Conservation (phyloP, 225 moss, liverwort and hornwort species). For the Bryum argenteum region DNA sequence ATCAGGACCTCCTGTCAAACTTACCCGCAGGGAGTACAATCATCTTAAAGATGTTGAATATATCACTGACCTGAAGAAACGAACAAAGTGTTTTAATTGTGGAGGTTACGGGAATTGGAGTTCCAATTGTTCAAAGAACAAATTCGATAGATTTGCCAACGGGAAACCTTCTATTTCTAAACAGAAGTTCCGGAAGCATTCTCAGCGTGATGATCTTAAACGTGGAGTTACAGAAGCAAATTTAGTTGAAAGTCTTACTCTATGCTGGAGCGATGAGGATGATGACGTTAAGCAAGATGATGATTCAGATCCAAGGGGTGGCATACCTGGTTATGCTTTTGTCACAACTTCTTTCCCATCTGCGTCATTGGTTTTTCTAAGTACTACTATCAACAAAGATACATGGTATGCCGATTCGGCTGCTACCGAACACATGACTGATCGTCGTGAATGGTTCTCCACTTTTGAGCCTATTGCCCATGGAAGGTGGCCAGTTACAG, state of each 20-base stretch:
- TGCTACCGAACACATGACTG: neutral
- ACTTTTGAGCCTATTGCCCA: neutral
- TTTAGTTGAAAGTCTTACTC: no score
- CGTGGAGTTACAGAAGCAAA: no score
- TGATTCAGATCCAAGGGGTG: no score
- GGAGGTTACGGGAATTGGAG: neutral
- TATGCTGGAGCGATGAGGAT: no score
- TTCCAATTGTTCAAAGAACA: neutral
- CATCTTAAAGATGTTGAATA: neutral
- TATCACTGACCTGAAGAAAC: neutral
- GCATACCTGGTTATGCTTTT: no score
- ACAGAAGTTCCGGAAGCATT: no score
- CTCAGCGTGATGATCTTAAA: no score
- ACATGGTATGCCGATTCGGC: neutral
- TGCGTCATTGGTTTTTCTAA: neutral
- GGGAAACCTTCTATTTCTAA: no score
- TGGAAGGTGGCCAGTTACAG: neutral
- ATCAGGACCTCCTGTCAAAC: neutral
- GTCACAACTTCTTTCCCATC: neutral
- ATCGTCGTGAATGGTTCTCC: neutral
- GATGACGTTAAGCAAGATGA: no score
- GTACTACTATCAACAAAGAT: neutral
- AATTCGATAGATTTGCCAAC: neutral
- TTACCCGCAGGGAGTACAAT: neutral
- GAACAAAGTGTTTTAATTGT: neutral